Percentiles rank a stretch among this genome's conserved stretches.
Evolutionary conservation across 208 protist species (phyloP).

Genomic region (Trypanosoma caninum): DNA sequence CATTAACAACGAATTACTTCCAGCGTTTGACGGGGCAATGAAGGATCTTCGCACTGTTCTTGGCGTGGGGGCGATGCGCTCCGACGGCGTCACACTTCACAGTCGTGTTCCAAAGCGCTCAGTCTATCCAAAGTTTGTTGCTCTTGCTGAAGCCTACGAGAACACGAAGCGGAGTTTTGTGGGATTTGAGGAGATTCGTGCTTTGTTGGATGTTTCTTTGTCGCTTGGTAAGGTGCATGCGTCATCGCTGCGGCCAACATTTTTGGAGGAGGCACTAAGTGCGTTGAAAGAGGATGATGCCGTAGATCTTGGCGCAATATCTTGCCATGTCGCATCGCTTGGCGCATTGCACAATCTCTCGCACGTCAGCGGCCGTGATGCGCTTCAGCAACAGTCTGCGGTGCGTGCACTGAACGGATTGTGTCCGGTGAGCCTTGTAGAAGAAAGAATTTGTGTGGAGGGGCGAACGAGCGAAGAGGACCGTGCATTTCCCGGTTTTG

Average conservation of each 20-base stretch:
- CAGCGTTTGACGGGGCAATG: slow-evolving; percentile 41
- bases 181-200: slow-evolving; percentile 45
- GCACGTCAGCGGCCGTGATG: slow-evolving; percentile 15
- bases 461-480: slow-evolving; percentile 23
- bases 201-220: slow-evolving; percentile 46
- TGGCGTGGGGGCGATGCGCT: slow-evolving; percentile 7
- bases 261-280: slow-evolving; percentile 41
- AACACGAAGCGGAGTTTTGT: slow-evolving; percentile 32
- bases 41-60: slow-evolving; percentile 44
- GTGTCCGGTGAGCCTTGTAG: slow-evolving; percentile 25
- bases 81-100: slow-evolving; percentile 16
- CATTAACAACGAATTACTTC: slow-evolving; percentile 34
- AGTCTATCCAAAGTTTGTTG: slow-evolving; percentile 71
- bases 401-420: slow-evolving; percentile 25
- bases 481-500: slow-evolving; percentile 28
- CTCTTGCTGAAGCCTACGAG: slow-evolving; percentile 70
- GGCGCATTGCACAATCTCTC: slow-evolving; percentile 6
- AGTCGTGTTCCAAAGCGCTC: slow-evolving; percentile 45
- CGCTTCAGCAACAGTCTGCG: slow-evolving; percentile 9
- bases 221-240: slow-evolving; percentile 36
- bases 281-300: slow-evolving; percentile 8
- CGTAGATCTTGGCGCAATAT: slow-evolving; percentile 19
- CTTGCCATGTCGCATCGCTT: slow-evolving; percentile 21
- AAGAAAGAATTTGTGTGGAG: slow-evolving; percentile 23
- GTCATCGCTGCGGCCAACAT: slow-evolving; percentile 35